Evolutionary conservation across 2,329 filamentous ascomycete species (phyloP), one percentile per base, ranked within the genome.

Genomic region (Byssochlamys sp.): DNA sequence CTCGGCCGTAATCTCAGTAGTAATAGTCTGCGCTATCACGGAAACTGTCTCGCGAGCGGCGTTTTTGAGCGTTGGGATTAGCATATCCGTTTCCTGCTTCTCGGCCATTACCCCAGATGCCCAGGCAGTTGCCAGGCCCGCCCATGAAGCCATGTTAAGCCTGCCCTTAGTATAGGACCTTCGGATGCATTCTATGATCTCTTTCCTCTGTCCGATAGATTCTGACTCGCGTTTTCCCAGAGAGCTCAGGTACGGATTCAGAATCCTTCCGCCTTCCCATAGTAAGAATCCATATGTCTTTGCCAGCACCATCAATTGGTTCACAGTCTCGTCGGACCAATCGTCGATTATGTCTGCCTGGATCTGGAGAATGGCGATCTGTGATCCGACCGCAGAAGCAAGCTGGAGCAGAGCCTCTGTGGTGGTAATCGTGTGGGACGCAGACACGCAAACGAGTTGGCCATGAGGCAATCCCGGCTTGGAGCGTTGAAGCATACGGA

Each of bases 321-420:
- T 67, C 31, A 80, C 79, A 1, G 81, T 84, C 58, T 80, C 75
- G 59, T 81, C 78, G 12, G 77, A 78, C 76, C 82, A 85, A 69
- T 85, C 83, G 60, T 79, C 77, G 63, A 85, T 80, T 55, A 83
- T 83, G 69, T 85, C 83, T 57, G 81, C 82, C 65, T 84, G 81
- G 3, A 84, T 81, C 69, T 84, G 83, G 57, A 85, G 73, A 28
- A 85, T 69, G 62, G 81, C 83, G 58, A 85, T 84, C 60, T 80
- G 78, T 62, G 84, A 81, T 59, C 83, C 83, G 14, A 84, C 75
- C 35, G 83, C 78, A 60, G 82, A 78, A 29, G 82, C 82, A 9
- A 85, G 71, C 50, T 75, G 73, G 19, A 85, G 68, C 19, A 85
- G 76, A 62, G 81, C 75, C 55, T 77, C 75, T 10, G 81, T 81